Base-by-base conservation (phyloP, 139 green algal genomes). In the Chlamydomonas sphaeroides region DNA sequence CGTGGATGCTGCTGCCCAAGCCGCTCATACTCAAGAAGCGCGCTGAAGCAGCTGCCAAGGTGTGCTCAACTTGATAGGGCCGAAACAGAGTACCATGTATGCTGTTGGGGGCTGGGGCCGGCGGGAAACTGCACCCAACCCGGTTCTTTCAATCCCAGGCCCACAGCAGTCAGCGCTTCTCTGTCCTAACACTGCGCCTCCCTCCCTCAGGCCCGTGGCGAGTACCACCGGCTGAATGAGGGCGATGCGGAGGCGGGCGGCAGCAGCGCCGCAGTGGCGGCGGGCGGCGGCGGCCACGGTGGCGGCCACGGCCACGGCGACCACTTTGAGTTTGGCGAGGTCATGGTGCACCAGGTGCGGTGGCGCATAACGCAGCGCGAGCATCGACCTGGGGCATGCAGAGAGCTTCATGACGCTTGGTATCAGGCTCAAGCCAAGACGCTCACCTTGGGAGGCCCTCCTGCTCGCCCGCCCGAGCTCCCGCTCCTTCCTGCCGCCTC, bases 1-100 rank as follows among this genome's bases (percentile, higher is more conserved):
- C 97, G 1, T 95, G 91, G 88, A 99, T 99, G 97, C 92, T 99
- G 39, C 45, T 99, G 20, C 97, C 97, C 61, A 99, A 99, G 89
- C 97, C 97, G 1, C 85, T 98, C 75, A 97, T 99, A 68, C 90
- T 99, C 71, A 95, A 96, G 62, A 93, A 94, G 79, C 88, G 96
- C 20, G 88, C 95, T 78, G 89, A 97, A 78, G 86, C 85, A 36
- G 39, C 67, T 5, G 78, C 74, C 8, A 80, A 68, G 80, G 79
- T 85, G 79, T 0, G 73, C 17, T n/a, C n/a, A n/a, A n/a, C n/a
- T n/a, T n/a, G n/a, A n/a, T n/a, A n/a, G n/a, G n/a, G n/a, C n/a
- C n/a, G n/a, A n/a, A n/a, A n/a, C n/a, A n/a, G n/a, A n/a, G n/a
- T n/a, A n/a, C n/a, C n/a, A n/a, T n/a, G n/a, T n/a, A n/a, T n/a